These are phyloP conservation scores for Sphagnurus paluster DNA, from an alignment of 1,284 basidiomycete genomes.

Conservation along the genomic window DNA sequence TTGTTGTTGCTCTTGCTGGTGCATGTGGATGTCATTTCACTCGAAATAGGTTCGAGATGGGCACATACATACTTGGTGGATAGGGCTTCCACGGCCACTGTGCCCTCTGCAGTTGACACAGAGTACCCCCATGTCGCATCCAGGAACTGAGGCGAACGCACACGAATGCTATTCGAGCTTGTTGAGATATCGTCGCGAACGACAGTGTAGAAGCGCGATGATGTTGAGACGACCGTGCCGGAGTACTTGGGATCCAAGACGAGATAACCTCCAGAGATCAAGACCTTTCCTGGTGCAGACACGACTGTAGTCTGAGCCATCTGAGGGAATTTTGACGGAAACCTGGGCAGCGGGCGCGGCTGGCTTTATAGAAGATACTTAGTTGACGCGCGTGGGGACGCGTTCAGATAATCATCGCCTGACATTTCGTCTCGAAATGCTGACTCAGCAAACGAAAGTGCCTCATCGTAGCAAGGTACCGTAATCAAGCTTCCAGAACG, in stretches of 20 bases:
- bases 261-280: conserved; percentile 93
- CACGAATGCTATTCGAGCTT: conserved; percentile 52
- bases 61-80: conserved; percentile 40
- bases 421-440: conserved; percentile 4
- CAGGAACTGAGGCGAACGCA: conserved; percentile 91
- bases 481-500: conserved; percentile 17
- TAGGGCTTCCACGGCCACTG: conserved; percentile 45
- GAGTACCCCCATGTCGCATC: conserved; percentile 79
- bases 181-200: conserved; percentile 37
- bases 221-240: conserved; percentile 87
- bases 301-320: conserved; percentile 63
- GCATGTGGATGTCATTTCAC: conserved; percentile 14
- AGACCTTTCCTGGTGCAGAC: conserved; percentile 94
- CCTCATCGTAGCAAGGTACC: conserved; percentile 6
- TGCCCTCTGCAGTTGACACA: conserved; percentile 42
- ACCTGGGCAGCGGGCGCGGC: neutral
- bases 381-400: conserved; percentile 13
- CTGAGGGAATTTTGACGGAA: conserved; percentile 1
- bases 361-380: conserved; percentile 17
- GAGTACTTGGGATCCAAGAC: conserved; percentile 85
- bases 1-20: conserved; percentile 68
- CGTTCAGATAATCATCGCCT: conserved; percentile 12
- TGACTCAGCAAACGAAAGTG: conserved; percentile 17
- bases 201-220: conserved; percentile 90
- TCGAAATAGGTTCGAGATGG: conserved; percentile 3